Conservation (phyloP, 2,329 filamentous ascomycete species). For the Clonostachys solani region DNA sequence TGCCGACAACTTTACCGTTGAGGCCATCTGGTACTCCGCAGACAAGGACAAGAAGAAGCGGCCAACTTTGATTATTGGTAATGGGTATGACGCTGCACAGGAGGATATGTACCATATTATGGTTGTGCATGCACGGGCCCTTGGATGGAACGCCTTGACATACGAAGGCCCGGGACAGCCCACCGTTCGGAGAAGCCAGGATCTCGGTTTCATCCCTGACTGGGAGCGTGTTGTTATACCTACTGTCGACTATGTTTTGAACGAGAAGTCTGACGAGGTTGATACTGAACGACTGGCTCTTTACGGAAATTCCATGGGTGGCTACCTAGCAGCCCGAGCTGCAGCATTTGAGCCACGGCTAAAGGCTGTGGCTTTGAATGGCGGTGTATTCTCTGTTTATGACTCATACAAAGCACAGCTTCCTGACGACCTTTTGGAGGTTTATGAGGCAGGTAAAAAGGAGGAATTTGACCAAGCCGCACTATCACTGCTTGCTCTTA, state of each 20-base stretch:
- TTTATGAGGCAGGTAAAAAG: background rate
- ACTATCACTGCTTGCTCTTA: background rate
- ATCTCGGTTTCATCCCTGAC: slow-evolving; percentile 35
- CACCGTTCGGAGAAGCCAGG: slow-evolving; percentile 30
- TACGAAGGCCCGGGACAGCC: slow-evolving; percentile 42
- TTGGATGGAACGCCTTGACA: slow-evolving; percentile 34
- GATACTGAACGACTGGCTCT: slow-evolving; percentile 18
- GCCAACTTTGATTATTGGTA: slow-evolving; percentile 34
- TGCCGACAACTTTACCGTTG: slow-evolving; percentile 20
- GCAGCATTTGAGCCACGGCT: slow-evolving; percentile 38
- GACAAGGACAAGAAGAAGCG: slow-evolving; percentile 3
- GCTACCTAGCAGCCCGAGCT: slow-evolving; percentile 30
- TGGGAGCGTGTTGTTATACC: slow-evolving; percentile 35
- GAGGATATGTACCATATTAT: slow-evolving; percentile 35
- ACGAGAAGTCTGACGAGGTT: slow-evolving; percentile 12
- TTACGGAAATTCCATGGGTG: slow-evolving; percentile 34
- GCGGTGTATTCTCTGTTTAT: slow-evolving; percentile 26
- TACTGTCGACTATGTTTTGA: slow-evolving; percentile 23
- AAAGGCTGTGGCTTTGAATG: slow-evolving; percentile 28
- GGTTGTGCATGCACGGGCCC: slow-evolving; percentile 24
- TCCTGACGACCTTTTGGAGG: background rate
- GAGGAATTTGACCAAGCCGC: slow-evolving; percentile 10
- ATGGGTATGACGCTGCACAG: slow-evolving; percentile 35
- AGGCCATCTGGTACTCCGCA: slow-evolving; percentile 23
- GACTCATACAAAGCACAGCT: background rate